Conservation (phyloP, 2,329 filamentous ascomycete species). For the Arthrocladium fulminans region DNA sequence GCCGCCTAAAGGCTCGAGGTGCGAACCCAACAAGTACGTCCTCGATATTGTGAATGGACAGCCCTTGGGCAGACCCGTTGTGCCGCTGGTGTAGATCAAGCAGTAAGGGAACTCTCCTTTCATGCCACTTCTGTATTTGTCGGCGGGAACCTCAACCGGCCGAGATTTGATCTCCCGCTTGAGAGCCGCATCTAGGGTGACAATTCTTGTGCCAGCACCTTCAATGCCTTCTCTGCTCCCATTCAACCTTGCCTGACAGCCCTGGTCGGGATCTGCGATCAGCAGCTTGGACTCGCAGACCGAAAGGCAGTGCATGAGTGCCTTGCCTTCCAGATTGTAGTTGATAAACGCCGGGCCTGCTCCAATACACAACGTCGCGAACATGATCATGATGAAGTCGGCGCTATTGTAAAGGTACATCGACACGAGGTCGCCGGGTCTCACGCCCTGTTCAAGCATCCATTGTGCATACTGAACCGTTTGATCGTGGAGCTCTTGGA, state of each 20-base stretch:
- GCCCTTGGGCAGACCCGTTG: conserved; percentile 67
- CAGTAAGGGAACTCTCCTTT: conserved; percentile 48
- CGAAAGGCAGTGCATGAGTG: conserved; percentile 56
- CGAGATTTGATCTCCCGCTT: conserved; percentile 41
- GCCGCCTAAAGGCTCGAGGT: conserved; percentile 25
- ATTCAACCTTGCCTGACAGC: conserved; percentile 49
- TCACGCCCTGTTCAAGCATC: conserved; percentile 51
- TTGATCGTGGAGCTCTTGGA: conserved; percentile 47
- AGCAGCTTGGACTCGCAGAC: conserved; percentile 49
- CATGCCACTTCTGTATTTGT: conserved; percentile 47
- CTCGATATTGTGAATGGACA: conserved; percentile 51
- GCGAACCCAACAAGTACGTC: conserved; percentile 31
- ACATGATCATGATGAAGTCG: conserved; percentile 58
- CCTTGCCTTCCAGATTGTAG: conserved; percentile 51
- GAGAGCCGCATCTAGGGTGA: conserved; percentile 44
- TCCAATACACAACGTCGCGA: conserved; percentile 57
- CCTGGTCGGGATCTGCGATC: conserved; percentile 50
- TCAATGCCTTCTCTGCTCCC: conserved; percentile 41
- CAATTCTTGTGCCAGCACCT: conserved; percentile 48
- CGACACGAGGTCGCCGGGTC: conserved; percentile 52
- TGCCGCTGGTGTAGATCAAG: conserved; percentile 67
- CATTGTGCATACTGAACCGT: conserved; percentile 54
- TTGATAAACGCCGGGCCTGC: conserved; percentile 64
- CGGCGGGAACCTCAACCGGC: conserved; percentile 44
- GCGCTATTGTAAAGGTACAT: conserved; percentile 60